phyloP scores from a whole-genome alignment of 495 filamentous ascomycete species.

The Trichocladium uniseriatum region DNA sequence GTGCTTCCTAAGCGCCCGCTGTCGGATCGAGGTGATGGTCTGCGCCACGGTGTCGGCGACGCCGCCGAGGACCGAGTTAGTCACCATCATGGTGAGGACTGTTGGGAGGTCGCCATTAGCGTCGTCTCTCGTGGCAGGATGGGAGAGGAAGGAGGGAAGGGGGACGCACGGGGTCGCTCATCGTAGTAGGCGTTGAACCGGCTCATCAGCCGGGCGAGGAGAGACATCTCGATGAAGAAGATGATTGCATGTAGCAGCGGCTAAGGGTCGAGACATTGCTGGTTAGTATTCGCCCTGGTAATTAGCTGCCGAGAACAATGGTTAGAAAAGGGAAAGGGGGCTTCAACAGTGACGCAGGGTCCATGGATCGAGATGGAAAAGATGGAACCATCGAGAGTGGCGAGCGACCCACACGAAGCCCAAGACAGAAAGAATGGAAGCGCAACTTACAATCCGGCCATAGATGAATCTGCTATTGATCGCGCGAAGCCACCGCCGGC shows the following conservation, averaged over 20 bases:
- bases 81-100: constrained; percentile 97
- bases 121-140: not conserved
- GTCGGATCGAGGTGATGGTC: constrained; percentile 72
- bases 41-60: constrained; percentile 86
- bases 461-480: constrained; percentile 73
- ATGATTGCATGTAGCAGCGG: constrained; percentile 79
- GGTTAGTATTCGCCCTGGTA: not conserved
- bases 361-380: constrained; percentile 1
- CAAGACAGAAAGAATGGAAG: constrained; percentile 13
- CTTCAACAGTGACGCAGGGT: not conserved
- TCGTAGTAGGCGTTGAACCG: constrained; percentile 93
- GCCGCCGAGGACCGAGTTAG: constrained; percentile 87
- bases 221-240: constrained; percentile 78
- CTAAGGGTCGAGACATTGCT: constrained; percentile 37
- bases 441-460: constrained; percentile 62
- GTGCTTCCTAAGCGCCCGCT: constrained; percentile 54
- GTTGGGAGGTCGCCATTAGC: constrained; percentile 10
- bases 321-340: not conserved
- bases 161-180: constrained; percentile 60
- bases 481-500: constrained; percentile 54
- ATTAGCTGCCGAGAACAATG: no score
- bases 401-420: constrained; percentile 16
- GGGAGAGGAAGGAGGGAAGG: not conserved
- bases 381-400: not conserved
- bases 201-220: constrained; percentile 67